Evolutionary conservation across 305 asterid species (phyloP), one percentile per base, ranked within the genome.

Genomic region (Salvia sclarea): DNA sequence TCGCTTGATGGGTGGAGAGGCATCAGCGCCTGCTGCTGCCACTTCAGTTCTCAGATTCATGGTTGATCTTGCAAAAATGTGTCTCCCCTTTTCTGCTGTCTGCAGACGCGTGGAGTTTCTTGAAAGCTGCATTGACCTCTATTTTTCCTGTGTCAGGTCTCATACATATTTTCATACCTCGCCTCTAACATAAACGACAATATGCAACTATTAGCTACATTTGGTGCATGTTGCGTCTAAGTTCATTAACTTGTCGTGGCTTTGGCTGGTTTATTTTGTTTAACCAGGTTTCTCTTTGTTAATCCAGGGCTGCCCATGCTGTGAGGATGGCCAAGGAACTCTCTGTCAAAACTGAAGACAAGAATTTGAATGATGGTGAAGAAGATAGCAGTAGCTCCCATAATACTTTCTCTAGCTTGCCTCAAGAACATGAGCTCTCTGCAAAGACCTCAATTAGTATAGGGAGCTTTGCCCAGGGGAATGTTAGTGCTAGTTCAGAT

Each of bases 21-120:
- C 99, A 74, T 83, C 99, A 41, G 99, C 99, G 45, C 98, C 99
- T 85, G 96, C 98, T 74, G 91, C 98, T 70, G 97, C 98, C 75
- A 90, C 98, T 70, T 86, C 99, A 13, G 96, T 95, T 77, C 92
- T 95, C 57, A 83, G 98, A 76, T 95, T 95, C 84, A 95, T 95
- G 98, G 98, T 95, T 73, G 99, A 95, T 83, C 91, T 95, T 66
- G 98, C 96, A 13, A 95, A 95, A 80, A 95, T 95, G 98, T 95
- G 95, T 70, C 91, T 94, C 60, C 87, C 92, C 67, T 95, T 95
- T 79, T 95, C 98, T 60, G 90, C 93, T 52, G 90, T 92, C 71
- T 87, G 97, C 81, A 89, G 92, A 74, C 93, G 97, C 68, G 75
- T 83, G 48, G 99, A 95, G 78, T 92, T 90, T 85, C 94, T 95